Conservation (phyloP, 805 yeast genomes). For the Ogataea trehaloabstinens region DNA sequence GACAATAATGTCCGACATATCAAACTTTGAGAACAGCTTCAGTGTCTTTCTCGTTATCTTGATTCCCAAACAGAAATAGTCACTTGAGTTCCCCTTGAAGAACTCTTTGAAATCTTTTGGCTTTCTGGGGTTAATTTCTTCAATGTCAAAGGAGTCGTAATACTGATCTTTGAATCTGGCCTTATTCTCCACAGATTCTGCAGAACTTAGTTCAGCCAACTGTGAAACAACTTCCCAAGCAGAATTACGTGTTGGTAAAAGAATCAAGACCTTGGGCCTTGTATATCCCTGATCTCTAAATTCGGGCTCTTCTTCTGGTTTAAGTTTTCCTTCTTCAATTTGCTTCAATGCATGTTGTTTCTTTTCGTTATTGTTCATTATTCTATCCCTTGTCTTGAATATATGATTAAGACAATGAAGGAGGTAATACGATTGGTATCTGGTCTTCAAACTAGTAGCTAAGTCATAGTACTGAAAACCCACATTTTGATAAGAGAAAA, state of each 20-base stretch:
- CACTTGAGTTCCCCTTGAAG: conserved; percentile 88
- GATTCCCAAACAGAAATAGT: conserved; percentile 86
- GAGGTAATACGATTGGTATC: conserved; percentile 59
- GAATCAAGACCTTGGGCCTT: conserved; percentile 79
- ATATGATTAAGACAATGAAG: conserved; percentile 82
- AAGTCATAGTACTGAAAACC: conserved; percentile 53
- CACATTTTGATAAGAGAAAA: conserved; percentile 73
- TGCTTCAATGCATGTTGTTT: conserved; percentile 38
- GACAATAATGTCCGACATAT: conserved; percentile 78
- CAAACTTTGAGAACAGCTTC: conserved; percentile 80
- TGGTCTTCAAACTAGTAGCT: conserved; percentile 32
- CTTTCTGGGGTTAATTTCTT: conserved; percentile 44
- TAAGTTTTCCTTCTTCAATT: conserved; percentile 34
- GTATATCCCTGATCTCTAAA: conserved; percentile 93
- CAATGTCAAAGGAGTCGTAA: conserved; percentile 40
- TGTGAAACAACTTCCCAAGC: conserved; percentile 68
- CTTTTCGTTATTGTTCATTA: conserved; percentile 71
- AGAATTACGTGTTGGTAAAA: conserved; percentile 80
- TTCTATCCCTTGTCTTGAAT: conserved; percentile 80
- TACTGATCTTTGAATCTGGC: conserved; percentile 74
- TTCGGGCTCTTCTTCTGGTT: conserved; percentile 48
- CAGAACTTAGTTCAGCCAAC: conserved; percentile 59
- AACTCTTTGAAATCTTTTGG: conserved; percentile 80
- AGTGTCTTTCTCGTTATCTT: conserved; percentile 86
- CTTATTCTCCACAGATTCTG: conserved; percentile 77